Base-by-base conservation (phyloP, 2,329 filamentous ascomycete genomes). In the Thielaviopsis musarum region DNA sequence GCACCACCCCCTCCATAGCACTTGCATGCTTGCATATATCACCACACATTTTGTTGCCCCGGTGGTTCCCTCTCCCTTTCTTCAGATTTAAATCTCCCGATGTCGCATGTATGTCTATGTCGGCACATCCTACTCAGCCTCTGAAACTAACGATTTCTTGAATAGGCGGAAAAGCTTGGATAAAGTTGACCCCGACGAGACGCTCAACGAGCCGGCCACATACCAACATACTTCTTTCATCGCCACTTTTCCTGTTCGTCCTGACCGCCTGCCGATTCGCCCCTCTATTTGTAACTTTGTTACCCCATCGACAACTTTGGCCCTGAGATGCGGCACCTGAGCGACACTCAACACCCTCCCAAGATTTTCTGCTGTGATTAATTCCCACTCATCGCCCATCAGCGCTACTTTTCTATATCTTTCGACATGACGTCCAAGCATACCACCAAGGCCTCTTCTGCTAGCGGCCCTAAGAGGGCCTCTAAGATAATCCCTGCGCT, bases 301-400 rank as follows among this genome's bases (percentile, higher is more conserved):
- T 19, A 57, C 26, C 24, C 34, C n/a, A 19, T 26, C 54, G 57
- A 52, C 57, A 30, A 57, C 45, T 52, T 41, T 52, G 45, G 55
- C 59, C 59, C 59, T 61, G 59, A 61, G 59, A 61, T 61, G 59
- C 59, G 59, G 56, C 59, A 55, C 54, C 48, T 38, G 59, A 61
- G 49, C 55, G 54, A 55, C 51, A 49, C 38, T 55, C 55, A 61
- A 41, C 54, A 41, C 41, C 49, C 55, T 57, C 51, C 30, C 22
- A 41, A 57, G 21, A 54, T 48, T 28, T 61, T 51, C 21, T 58
- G 51, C 59, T 57, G 49, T 54, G 59, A 61, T 57, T 61, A 61
- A 58, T 49, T 52, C n/a, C n/a, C n/a, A 49, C 45, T n/a, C 45
- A 9, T 10, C n/a, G 9, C n/a, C 45, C n/a, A 49, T 49, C 45